phyloP scores from a whole-genome alignment of 2,329 filamentous ascomycete genomes.

The Aspergillus ochraceus region DNA sequence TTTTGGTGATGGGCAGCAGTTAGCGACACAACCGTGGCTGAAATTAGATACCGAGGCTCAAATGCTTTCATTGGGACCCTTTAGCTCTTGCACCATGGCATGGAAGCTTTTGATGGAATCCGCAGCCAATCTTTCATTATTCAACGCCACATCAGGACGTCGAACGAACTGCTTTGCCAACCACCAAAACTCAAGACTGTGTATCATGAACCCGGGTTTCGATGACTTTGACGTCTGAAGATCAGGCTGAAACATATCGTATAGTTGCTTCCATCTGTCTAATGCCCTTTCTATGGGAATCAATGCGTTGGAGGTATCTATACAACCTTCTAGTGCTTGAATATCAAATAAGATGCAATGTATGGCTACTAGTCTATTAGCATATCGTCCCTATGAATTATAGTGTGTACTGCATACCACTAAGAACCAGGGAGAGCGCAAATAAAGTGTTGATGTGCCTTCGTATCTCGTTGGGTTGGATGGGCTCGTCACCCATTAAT shows the following conservation, averaged over 20 bases:
- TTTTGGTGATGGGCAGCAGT: too few relatives aligned
- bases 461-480: neutral
- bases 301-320: neutral
- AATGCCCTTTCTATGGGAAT: neutral
- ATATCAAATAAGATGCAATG: conserved; percentile 2
- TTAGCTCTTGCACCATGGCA: neutral
- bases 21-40: too few relatives aligned
- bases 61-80: neutral
- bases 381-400: too few relatives aligned
- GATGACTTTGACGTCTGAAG: neutral
- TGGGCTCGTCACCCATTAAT: neutral
- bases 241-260: neutral
- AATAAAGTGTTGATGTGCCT: neutral
- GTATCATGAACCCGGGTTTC: neutral
- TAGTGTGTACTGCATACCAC: too few relatives aligned
- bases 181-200: conserved; percentile 3
- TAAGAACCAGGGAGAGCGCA: neutral
- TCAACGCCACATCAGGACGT: neutral
- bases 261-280: neutral
- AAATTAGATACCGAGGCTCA: too few relatives aligned
- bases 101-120: neutral
- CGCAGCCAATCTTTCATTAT: neutral
- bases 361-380: neutral
- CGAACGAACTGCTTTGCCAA: neutral
- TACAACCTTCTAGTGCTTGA: neutral